These are phyloP conservation scores for Xylaria polymorpha DNA, from an alignment of 2,329 filamentous ascomycete genomes.

Conservation along the genomic window DNA sequence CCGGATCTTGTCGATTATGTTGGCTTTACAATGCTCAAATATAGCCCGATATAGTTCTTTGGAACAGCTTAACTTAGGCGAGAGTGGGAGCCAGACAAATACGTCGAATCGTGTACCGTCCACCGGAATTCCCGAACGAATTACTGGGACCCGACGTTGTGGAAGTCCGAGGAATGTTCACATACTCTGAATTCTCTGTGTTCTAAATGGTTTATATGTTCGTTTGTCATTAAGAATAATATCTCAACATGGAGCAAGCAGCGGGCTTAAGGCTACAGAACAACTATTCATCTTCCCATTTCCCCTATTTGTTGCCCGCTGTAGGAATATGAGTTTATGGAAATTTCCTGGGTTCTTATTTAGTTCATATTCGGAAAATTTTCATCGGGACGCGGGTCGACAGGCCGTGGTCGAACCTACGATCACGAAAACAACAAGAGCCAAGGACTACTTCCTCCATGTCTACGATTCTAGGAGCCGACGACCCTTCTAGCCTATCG, in stretches of 20 bases:
- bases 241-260: neutral
- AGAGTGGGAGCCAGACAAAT: neutral
- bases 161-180: neutral
- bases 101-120: neutral
- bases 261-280: neutral
- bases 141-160: neutral
- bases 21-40: neutral
- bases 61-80: neutral
- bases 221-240: neutral
- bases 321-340: neutral
- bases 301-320: neutral
- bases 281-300: neutral
- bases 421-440: neutral
- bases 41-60: constrained; percentile 7
- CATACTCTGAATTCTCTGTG: neutral
- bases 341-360: neutral
- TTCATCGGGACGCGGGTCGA: neutral
- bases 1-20: neutral
- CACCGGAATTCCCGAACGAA: neutral
- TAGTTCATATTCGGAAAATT: neutral
- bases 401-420: neutral
- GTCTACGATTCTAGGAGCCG: neutral
- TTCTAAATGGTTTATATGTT: neutral
- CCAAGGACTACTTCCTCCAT: neutral
- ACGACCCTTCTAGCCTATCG: constrained; percentile 2